These are phyloP conservation scores for Rosa hybrid DNA, from an alignment of 331 rosid species.

Conservation along the genomic window DNA sequence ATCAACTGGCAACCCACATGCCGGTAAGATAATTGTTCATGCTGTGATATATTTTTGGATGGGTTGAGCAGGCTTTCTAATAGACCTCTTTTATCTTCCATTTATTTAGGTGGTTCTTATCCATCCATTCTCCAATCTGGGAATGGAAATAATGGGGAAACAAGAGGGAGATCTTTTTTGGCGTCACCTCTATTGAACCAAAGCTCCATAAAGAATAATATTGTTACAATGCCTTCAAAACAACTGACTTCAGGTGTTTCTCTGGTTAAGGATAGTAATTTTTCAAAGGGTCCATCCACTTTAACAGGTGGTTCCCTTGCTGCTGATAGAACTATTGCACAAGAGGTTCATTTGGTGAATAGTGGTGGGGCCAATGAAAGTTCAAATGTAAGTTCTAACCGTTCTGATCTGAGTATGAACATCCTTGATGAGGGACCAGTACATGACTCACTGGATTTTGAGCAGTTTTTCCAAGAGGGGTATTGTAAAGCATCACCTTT, in stretches of 20 bases:
- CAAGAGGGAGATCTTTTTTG: constrained; percentile 36
- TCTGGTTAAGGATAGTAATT: constrained; percentile 30
- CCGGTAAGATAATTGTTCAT: constrained; percentile 28
- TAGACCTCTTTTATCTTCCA: neutral
- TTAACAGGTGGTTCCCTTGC: constrained; percentile 42
- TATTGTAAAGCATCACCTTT: constrained; percentile 60
- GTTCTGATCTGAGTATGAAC: constrained; percentile 65
- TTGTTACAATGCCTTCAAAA: constrained; percentile 38
- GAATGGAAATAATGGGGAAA: constrained; percentile 24
- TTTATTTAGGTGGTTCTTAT: constrained; percentile 26
- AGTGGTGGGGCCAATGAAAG: constrained; percentile 45
- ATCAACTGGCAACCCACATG: constrained; percentile 41
- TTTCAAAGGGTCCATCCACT: constrained; percentile 34
- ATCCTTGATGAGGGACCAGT: constrained; percentile 57
- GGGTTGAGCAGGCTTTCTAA: constrained; percentile 8
- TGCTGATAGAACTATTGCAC: constrained; percentile 43
- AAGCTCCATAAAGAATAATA: constrained; percentile 35
- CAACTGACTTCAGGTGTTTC: constrained; percentile 36
- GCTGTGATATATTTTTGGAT: constrained; percentile 9
- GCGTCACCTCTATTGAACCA: constrained; percentile 38
- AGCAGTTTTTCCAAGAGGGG: constrained; percentile 76
- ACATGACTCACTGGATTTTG: constrained; percentile 59
- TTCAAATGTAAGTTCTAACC: constrained; percentile 62
- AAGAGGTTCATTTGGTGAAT: constrained; percentile 48
- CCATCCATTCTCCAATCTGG: constrained; percentile 32